These are phyloP conservation scores for Candida neerlandica DNA, from an alignment of 1,139 yeast genomes.

Conservation along the genomic window DNA sequence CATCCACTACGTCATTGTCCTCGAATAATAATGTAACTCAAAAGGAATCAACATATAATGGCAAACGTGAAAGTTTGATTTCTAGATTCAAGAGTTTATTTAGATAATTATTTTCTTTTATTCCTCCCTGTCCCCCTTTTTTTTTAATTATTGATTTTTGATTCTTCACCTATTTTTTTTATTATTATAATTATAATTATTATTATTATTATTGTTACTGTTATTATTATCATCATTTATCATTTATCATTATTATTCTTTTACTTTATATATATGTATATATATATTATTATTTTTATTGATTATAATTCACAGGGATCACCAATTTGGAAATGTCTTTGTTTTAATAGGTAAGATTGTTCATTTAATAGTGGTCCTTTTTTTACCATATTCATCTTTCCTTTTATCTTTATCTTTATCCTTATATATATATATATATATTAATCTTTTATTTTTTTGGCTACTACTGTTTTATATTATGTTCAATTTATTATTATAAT, in stretches of 20 bases:
- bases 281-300: background rate
- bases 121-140: background rate
- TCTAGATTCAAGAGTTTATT: constrained; percentile 40
- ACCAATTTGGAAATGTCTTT: background rate
- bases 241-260: constrained; percentile 1
- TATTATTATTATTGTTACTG: constrained; percentile 6
- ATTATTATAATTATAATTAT: background rate
- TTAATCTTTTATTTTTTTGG: background rate
- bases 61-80: constrained; percentile 31
- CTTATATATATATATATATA: background rate
- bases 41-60: constrained; percentile 6
- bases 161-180: background rate
- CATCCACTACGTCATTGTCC: constrained; percentile 9
- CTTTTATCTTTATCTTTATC: too few species aligned
- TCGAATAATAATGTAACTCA: constrained; percentile 3
- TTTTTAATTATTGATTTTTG: constrained; percentile 1
- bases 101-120: constrained; percentile 20
- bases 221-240: background rate
- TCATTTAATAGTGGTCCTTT: background rate
- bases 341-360: constrained; percentile 3
- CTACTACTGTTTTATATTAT: constrained; percentile 2
- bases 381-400: background rate
- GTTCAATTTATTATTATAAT: constrained; percentile 2
- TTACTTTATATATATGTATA: too few species aligned
- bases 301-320: background rate